Evolutionary conservation across 1,139 yeast genomes (phyloP).

Genomic region (Hansenula sp.): DNA sequence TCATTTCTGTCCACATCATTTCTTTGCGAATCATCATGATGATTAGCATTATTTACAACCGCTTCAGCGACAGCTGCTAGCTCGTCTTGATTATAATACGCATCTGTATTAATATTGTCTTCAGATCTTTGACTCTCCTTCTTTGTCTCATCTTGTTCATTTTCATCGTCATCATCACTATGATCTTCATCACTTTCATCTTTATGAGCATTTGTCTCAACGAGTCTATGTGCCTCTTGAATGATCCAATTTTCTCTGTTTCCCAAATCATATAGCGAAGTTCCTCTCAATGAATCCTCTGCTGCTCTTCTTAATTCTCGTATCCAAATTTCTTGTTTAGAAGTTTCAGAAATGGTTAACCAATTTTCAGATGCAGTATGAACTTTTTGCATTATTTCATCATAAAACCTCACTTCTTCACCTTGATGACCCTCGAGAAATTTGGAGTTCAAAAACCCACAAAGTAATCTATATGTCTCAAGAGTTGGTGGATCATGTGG

Average conservation of each 20-base stretch:
- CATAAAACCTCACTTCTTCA: constrained; percentile 10
- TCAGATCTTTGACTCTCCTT: neutral
- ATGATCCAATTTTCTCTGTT: constrained; percentile 35
- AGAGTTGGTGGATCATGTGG: constrained; percentile 45
- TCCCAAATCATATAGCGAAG: constrained; percentile 37
- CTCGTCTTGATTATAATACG: constrained; percentile 16
- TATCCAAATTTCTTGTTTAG: constrained; percentile 35
- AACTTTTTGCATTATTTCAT: constrained; percentile 27
- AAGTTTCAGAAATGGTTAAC: constrained; percentile 30
- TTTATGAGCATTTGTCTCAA: constrained; percentile 11
- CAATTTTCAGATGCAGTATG: constrained; percentile 40
- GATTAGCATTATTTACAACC: constrained; percentile 9
- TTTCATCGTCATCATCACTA: constrained; percentile 1
- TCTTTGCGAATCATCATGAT: constrained; percentile 1
- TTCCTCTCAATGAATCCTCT: constrained; percentile 35
- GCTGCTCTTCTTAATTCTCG: constrained; percentile 41
- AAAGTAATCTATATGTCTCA: constrained; percentile 33
- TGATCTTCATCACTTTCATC: constrained; percentile 2
- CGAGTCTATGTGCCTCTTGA: constrained; percentile 25
- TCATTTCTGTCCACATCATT: neutral
- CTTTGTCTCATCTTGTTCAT: constrained; percentile 2
- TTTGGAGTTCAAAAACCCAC: constrained; percentile 21
- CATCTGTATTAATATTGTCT: neutral
- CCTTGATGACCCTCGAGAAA: constrained; percentile 8
- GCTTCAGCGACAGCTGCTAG: constrained; percentile 23